These are phyloP conservation scores for Glonium stellatum DNA, from an alignment of 495 filamentous ascomycete genomes.

Conservation along the genomic window DNA sequence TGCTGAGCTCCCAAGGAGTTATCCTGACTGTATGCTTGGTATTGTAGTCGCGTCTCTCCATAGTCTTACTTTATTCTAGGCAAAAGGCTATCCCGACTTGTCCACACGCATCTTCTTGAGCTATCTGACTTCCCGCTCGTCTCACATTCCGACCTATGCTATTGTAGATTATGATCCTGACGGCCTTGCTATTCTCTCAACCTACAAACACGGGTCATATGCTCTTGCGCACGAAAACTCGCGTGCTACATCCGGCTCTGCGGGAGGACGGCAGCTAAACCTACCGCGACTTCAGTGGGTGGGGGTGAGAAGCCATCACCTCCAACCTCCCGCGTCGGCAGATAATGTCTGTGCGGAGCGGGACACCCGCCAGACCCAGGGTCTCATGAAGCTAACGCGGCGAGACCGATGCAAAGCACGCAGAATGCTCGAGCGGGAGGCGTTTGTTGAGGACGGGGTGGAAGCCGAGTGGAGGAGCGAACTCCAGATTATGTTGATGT, in stretches of 20 bases:
- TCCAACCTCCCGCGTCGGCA: conserved; percentile 33
- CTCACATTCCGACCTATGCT: conserved; percentile 48
- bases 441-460: conserved; percentile 43
- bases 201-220: conserved; percentile 78
- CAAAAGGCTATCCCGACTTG: conserved; percentile 89
- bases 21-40: conserved; percentile 55
- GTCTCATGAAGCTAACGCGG: conserved; percentile 49
- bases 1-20: conserved; percentile 47
- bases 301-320: conserved; percentile 59
- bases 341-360: conserved; percentile 5
- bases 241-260: not conserved
- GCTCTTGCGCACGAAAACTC: conserved; percentile 64
- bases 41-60: not conserved
- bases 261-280: conserved; percentile 36
- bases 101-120: conserved; percentile 65
- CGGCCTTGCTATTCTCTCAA: conserved; percentile 77
- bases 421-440: conserved; percentile 54
- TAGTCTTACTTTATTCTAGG: conserved; percentile 42
- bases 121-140: conserved; percentile 35
- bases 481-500: conserved; percentile 78
- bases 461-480: conserved; percentile 55
- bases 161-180: conserved; percentile 85
- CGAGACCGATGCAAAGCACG: conserved; percentile 63
- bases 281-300: conserved; percentile 62
- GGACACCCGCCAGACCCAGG: conserved; percentile 26